Conservation (phyloP, 2,329 filamentous ascomycete species). For the Fonsecaea nubica region DNA sequence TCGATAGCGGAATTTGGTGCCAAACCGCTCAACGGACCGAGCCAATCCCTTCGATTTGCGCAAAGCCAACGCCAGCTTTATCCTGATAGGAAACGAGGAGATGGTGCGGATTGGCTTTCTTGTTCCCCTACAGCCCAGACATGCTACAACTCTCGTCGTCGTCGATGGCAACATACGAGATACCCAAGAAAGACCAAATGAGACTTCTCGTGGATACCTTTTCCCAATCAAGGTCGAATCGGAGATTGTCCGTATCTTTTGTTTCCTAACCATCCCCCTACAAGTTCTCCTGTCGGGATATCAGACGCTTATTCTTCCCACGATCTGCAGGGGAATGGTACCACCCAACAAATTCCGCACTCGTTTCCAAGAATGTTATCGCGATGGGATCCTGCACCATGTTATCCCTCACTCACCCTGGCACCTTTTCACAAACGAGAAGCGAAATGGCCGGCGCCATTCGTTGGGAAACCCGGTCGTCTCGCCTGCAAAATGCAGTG, state of each 20-base stretch:
- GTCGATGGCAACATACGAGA: not conserved
- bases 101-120: not conserved
- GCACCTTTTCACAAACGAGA: no score
- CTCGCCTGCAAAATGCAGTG: no score
- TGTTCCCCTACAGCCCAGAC: not conserved
- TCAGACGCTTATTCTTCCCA: conserved; percentile 6
- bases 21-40: not conserved
- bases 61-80: not conserved
- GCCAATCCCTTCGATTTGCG: conserved; percentile 2
- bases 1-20: not conserved
- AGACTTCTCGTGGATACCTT: not conserved
- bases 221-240: not conserved
- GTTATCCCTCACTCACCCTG: no score
- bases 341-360: not conserved
- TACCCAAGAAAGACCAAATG: not conserved
- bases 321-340: not conserved
- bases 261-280: no score
- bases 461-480: no score
- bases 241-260: conserved; percentile 5
- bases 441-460: no score
- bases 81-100: no score
- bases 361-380: not conserved
- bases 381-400: no score
- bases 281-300: not conserved
- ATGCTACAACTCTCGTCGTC: not conserved